phyloP scores from a whole-genome alignment of 1,284 basidiomycete species.

The Ceratobasidium sp. region DNA sequence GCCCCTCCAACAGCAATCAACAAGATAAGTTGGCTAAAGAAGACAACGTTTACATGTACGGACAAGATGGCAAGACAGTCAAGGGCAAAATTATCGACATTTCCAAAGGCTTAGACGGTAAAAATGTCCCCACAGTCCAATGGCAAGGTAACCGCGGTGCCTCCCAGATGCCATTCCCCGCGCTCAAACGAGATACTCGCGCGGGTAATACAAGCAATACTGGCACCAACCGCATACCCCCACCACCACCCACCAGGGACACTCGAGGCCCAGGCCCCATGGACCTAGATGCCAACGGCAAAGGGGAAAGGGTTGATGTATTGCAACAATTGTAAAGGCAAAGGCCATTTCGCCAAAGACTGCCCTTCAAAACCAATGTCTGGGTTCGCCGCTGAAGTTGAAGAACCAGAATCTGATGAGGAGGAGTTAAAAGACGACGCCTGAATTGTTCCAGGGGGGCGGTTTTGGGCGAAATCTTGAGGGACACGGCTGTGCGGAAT shows the following conservation, averaged over 20 bases:
- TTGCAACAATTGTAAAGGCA: background rate
- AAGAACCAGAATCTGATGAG: background rate
- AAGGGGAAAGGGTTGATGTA: background rate
- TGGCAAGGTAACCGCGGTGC: too few relatives aligned
- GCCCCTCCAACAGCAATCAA: background rate
- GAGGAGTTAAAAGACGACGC: background rate
- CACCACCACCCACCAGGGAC: background rate
- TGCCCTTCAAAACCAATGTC: background rate
- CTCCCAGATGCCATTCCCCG: background rate
- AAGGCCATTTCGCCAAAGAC: background rate
- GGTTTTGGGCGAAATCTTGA: constrained; percentile 26
- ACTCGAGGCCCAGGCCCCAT: background rate
- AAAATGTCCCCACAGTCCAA: background rate
- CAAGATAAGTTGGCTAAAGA: too few relatives aligned
- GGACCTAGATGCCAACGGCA: background rate
- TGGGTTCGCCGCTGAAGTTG: background rate
- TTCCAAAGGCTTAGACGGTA: background rate
- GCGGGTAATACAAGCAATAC: background rate
- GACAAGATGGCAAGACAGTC: background rate
- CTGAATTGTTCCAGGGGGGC: background rate
- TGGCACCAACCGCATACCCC: background rate
- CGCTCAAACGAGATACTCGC: background rate
- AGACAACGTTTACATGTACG: background rate
- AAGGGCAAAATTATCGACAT: constrained; percentile 1
- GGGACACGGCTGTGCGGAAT: too few relatives aligned